Evolutionary conservation across 164 flowering plant species (phyloP), one percentile per base, ranked within the genome.

Genomic region (Chimonanthus salicifolius): DNA sequence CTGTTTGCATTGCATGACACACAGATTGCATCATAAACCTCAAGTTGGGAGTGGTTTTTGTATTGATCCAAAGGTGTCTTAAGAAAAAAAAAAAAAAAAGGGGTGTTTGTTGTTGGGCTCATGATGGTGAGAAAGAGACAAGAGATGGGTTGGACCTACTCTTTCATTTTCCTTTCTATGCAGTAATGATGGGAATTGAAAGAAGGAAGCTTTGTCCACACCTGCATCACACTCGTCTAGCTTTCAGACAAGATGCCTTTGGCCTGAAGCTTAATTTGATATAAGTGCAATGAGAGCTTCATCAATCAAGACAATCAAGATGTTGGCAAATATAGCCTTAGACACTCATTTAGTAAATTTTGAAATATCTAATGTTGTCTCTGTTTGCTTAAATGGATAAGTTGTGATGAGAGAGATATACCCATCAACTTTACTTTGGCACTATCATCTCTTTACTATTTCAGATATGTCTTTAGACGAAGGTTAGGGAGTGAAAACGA

Each of bases 81-180:
- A 1, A 33, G 33, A 33, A 33, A 33, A 33, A 33, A 33, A 33
- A 33, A 75, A 64, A 43, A 62, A 49, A 50, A 46, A 8, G 11
- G 45, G 69, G 51, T 49, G 65, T 7, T 16, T 69, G 72, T 70
- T 70, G 69, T 75, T 72, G 74, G 58, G 62, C 63, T 72, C 74
- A 72, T 72, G 74, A 72, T 72, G 74, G 74, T 21, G 20, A 63
- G 74, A 72, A 46, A 64, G 58, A 72, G 74, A 72, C 66, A 58
- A 62, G 54, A 68, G 70, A 68, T 10, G 54, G 74, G 74, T 72
- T 49, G 74, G 79, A 71, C 79, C 80, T 72, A 76, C 71, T 75
- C 62, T 50, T 60, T 67, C 6, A 16, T 33, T 64, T 71, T 54
- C 69, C 51, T 81, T 72, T 81, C 79, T 74, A 73, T 64, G 9